Evolutionary conservation across 2,329 filamentous ascomycete species (phyloP), one percentile per base, ranked within the genome.

Genomic region (Chaetomiaceae sp.): DNA sequence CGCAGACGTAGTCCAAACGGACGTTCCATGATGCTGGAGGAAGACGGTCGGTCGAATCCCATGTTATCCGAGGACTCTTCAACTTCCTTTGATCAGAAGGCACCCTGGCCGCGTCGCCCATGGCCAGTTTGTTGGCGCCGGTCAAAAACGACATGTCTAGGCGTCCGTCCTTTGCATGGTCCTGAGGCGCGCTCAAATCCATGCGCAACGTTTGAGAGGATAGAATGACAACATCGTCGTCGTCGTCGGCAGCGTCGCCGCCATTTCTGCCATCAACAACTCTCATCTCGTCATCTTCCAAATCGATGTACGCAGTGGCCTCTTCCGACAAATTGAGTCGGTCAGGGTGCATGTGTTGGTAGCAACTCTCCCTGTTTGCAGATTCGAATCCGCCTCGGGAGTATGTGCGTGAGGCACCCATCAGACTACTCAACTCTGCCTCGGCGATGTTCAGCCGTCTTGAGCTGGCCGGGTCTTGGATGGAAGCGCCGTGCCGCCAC

Each of bases 1-100:
- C 59, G 47, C 66, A 68, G n/a, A 26, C 5, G 9, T 29, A 35
- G 10, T 38, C 18, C n/a, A 1, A 6, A 1, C 19, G 44, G 5
- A 33, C 42, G 30, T 18, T 45, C 19, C n/a, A n/a, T n/a, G n/a
- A n/a, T n/a, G n/a, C n/a, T n/a, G n/a, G n/a, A n/a, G n/a, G n/a
- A n/a, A n/a, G n/a, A n/a, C n/a, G n/a, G n/a, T n/a, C n/a, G n/a
- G n/a, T n/a, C n/a, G n/a, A n/a, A n/a, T n/a, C n/a, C n/a, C n/a
- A n/a, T n/a, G n/a, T n/a, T n/a, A n/a, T n/a, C n/a, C n/a, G n/a
- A n/a, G n/a, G n/a, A n/a, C n/a, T n/a, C n/a, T n/a, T n/a, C n/a
- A 5, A 1, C 9, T 15, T 12, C 17, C 22, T 12, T 3, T 15
- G n/a, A n/a, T 20, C 11, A 8, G n/a, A n/a, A 29, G 22, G 4